These are phyloP conservation scores for Brassica rapa DNA, from an alignment of 345 rosid genomes.

Conservation along the genomic window DNA sequence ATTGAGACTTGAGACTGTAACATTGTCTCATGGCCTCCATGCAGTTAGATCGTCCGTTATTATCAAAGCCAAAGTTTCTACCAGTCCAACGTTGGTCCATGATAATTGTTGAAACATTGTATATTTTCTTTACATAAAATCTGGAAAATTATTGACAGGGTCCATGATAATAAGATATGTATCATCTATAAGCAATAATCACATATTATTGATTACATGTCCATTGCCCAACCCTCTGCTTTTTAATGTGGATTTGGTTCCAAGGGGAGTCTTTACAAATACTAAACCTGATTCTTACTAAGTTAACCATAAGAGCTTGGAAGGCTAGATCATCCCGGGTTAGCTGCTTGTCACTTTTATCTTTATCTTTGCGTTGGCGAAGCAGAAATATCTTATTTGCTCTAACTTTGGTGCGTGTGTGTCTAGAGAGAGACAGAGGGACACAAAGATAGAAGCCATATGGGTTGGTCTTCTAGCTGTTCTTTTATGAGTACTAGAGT, in stretches of 20 bases:
- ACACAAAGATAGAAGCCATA: conserved; percentile 6
- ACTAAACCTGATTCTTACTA: conserved; percentile 29
- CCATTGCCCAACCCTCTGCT: conserved; percentile 22
- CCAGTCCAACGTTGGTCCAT: background rate
- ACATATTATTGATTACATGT: background rate
- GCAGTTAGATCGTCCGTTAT: no score
- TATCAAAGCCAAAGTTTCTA: no score
- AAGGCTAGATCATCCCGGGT: conserved; percentile 12
- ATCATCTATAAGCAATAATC: no score
- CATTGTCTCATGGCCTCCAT: background rate
- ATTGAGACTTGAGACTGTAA: background rate
- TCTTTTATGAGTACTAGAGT: conserved; percentile 19
- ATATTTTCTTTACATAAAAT: no score
- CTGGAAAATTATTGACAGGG: background rate
- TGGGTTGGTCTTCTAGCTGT: conserved; percentile 26
- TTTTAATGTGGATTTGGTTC: conserved; percentile 35
- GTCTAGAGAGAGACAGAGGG: background rate
- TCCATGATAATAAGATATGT: background rate
- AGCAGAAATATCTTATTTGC: background rate
- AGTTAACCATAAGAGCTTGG: conserved; percentile 32
- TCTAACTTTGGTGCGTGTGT: conserved; percentile 17
- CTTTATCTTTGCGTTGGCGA: conserved; percentile 8
- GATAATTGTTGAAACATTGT: no score
- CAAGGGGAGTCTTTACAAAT: conserved; percentile 39
- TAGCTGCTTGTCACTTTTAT: conserved; percentile 24